Percentiles rank a stretch among this genome's conserved stretches.
Conservation (phyloP, 768 basidiomycete genomes). For the Imleria badia region DNA sequence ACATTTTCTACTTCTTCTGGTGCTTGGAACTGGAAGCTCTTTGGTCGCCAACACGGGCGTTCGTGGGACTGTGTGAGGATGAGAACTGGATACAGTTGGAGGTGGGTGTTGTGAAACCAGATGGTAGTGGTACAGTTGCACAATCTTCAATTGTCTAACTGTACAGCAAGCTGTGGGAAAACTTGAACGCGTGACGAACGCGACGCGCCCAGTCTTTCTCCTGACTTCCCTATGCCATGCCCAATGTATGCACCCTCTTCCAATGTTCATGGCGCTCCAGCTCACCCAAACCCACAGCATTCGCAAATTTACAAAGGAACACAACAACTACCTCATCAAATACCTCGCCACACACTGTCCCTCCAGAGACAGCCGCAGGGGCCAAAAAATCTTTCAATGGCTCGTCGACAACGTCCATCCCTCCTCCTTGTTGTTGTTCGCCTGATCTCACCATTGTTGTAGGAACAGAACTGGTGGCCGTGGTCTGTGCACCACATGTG, state of each 20-base stretch:
- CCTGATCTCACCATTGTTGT: neutral
- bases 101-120: too few species aligned
- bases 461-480: constrained; percentile 45
- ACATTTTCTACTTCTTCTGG: too few species aligned
- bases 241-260: neutral
- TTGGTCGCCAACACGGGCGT: too few species aligned
- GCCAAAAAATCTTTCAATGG: constrained; percentile 43
- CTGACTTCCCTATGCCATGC: neutral
- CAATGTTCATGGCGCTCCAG: neutral
- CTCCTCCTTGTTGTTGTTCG: neutral
- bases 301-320: constrained; percentile 37
- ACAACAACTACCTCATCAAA: constrained; percentile 43
- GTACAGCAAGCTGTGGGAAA: constrained; percentile 1
- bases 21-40: too few species aligned
- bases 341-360: constrained; percentile 54
- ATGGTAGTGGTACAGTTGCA: too few species aligned
- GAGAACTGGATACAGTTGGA: too few species aligned
- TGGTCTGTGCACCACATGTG: constrained; percentile 54
- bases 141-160: too few species aligned
- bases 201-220: neutral
- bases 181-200: constrained; percentile 1
- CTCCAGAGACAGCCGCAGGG: constrained; percentile 39
- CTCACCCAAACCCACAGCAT: constrained; percentile 9
- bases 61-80: too few species aligned
- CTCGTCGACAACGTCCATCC: constrained; percentile 43